Evolutionary conservation across 768 basidiomycete genomes (phyloP), one percentile per base, ranked within the genome.

Genomic region (Cantharellus cinnabarinus): DNA sequence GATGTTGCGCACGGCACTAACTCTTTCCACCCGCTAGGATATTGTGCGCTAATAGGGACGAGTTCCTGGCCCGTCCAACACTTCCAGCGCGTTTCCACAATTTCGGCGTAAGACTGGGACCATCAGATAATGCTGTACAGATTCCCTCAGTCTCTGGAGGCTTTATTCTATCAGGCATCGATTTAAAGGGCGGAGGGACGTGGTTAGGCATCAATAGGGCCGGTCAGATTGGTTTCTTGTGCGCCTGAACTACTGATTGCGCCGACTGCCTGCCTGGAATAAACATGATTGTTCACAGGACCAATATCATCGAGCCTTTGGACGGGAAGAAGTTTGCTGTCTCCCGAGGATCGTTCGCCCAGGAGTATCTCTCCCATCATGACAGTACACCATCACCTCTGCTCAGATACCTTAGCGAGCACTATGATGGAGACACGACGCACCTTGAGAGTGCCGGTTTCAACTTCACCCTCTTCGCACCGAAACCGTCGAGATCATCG

Each of bases 301-400:
- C 88, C 20, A 89, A 90, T 72, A 88, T 89, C 68, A 85, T 82
- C 50, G 87, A 89, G 69, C 72, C 77, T 29, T 29, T 29, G 20
- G 20, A 29, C 20, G 20, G 20, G 20, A 29, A 29, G 20, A 29
- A 29, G 20, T 29, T 29, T 29, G 20, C 20, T 29, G 20, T 29
- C 20, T 29, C 20, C 20, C 20, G 20, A 29, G 20, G 20, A 29
- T 29, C 20, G 20, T 29, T 29, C 20, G 20, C 20, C 20, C 20
- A 29, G 20, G 20, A 29, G 20, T 29, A 29, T 29, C 20, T 29
- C 20, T 29, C 20, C 20, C 20, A 29, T 29, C 20, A 29, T 29
- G 20, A 29, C 20, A 29, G 20, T 29, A 29, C 20, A 29, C 20
- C 20, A 29, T 29, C 20, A 29, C 20, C 20, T 29, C 20, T 29